Percentiles rank a stretch among this genome's conserved stretches.
Evolutionary conservation across 2,329 filamentous ascomycete genomes (phyloP).

Genomic region (Proliferodiscus dingleyae): DNA sequence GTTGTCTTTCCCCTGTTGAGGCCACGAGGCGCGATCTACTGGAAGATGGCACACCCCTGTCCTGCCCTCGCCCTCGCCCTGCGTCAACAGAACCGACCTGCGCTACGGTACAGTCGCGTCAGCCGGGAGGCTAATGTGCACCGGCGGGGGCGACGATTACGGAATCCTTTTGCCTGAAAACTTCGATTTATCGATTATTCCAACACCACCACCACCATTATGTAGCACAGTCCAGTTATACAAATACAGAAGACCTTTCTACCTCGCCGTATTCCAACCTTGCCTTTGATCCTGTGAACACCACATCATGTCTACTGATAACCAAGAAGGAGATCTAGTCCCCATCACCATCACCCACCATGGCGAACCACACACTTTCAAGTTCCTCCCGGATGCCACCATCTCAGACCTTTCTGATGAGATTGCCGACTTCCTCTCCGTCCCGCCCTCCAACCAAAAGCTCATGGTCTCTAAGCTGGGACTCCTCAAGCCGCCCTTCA

Average conservation of each 20-base stretch:
- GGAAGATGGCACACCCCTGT: too few species aligned
- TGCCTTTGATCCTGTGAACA: constrained; percentile 13
- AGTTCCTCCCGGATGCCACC: constrained; percentile 42
- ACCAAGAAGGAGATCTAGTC: constrained; percentile 33
- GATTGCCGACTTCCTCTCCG: constrained; percentile 51
- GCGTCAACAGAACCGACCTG: too few species aligned
- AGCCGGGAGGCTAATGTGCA: constrained; percentile 1
- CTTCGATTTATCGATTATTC: constrained; percentile 3
- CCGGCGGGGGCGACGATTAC: constrained; percentile 22
- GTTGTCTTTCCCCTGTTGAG: too few species aligned
- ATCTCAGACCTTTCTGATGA: constrained; percentile 55
- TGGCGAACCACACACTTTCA: constrained; percentile 40
- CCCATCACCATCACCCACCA: constrained; percentile 44
- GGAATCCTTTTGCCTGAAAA: constrained; percentile 17
- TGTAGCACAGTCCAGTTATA: constrained; percentile 5
- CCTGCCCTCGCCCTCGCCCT: too few species aligned
- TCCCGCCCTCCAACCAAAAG: constrained; percentile 63
- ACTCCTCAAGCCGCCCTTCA: constrained; percentile 60
- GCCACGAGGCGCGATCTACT: too few species aligned
- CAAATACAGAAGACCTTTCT: background rate
- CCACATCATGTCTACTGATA: constrained; percentile 19
- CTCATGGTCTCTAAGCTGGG: constrained; percentile 62
- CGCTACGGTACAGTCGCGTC: constrained; percentile 5
- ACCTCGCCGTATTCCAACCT: background rate
- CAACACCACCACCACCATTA: constrained; percentile 4